Evolutionary conservation across 2,329 filamentous ascomycete genomes (phyloP), one percentile per base, ranked within the genome.

Genomic region (Tolypocladium nubicola): DNA sequence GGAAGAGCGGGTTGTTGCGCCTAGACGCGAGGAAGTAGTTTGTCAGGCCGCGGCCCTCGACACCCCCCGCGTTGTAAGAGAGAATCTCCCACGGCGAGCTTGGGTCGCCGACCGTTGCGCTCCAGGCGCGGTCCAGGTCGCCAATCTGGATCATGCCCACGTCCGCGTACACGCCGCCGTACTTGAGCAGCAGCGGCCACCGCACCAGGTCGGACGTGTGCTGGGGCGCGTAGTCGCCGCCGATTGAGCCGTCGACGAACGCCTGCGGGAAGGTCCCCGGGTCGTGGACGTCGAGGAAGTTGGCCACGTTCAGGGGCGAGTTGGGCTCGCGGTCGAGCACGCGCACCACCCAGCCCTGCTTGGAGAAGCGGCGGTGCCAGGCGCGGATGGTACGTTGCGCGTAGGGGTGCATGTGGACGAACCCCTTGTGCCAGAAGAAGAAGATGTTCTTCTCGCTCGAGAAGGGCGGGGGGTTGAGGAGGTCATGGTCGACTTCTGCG

Each of bases 171-270:
- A 83, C 73, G 35, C 81, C 82, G 52, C 82, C 81, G 61, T 83
- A 80, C 56, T 69, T 74, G 13, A 82, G 70, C n/a, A 85, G 67
- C 14, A 84, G 69, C 3, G 82, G 81, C 62, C 73, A 83, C 1
- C 81, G 76, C 4, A 84, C 78, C 1, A 85, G 75, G 59, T 85
- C 82, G 0, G 80, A 82, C 0, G 73, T 78, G 63, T 84, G 81
- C 62, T 84, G 81, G 3, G 70, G 67, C 0, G 74, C 75, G 65
- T 80, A 81, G 10, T 68, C 67, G 16, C 82, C 81, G 4, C 69
- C 70, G 8, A 84, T 70, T 0, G 72, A 74, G 8, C 74, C 73
- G n/a, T 81, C 70, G 45, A 8, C 65, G 63, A 83, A 84, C 0
- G 80, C 76, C 39, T 65, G 66, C 0, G 81, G 80, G 57, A 83